Evolutionary conservation across 1,139 yeast species (phyloP), one percentile per base, ranked within the genome.

Genomic region (Diutina catenulata): DNA sequence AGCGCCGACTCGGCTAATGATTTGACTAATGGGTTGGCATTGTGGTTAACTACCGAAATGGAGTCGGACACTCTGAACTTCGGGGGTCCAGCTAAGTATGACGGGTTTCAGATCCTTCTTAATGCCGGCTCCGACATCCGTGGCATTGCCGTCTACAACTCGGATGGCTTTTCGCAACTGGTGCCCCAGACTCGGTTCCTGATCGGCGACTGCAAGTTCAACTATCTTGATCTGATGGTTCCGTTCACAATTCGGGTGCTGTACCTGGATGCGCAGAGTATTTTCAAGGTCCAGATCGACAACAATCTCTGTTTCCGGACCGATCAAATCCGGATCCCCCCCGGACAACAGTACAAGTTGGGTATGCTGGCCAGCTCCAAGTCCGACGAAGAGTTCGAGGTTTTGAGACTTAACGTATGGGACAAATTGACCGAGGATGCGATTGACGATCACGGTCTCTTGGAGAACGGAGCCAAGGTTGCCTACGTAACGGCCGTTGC

Each of bases 271-370:
- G 28, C 43, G 1, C 44, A 45, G 22, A 60, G 62, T 24, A 55
- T 68, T 48, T 64, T 81, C 43, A 77, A 78, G 46, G 67, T 80
- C 14, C 86, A 81, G 46, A 57, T 79, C 35, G 86, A 81, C 52
- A 81, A 81, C 51, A 74, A 71, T 47, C 62, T 81, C 40, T 76
- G 87, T 51, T 74, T 80, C 56, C 76, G 76, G 51, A 77, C 87
- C 0, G 69, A 72, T 43, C 37, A 41, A 3, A 39, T 46, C 24
- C 21, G 43, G 1, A 31, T 31, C n/a, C 35, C 35, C 9, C 6
- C n/a, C 5, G 35, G 35, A n/a, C 51, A 55, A 5, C 56, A 64
- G 29, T 64, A 62, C 42, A 61, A 56, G 39, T 47, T 80, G 39
- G 86, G 86, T 41, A 56, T 74, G 3, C 60, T 76, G 24, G 80